Percentiles rank a stretch among this genome's conserved stretches.
Conservation (phyloP, 805 yeast species). For the Hanseniaspora lachancei region DNA sequence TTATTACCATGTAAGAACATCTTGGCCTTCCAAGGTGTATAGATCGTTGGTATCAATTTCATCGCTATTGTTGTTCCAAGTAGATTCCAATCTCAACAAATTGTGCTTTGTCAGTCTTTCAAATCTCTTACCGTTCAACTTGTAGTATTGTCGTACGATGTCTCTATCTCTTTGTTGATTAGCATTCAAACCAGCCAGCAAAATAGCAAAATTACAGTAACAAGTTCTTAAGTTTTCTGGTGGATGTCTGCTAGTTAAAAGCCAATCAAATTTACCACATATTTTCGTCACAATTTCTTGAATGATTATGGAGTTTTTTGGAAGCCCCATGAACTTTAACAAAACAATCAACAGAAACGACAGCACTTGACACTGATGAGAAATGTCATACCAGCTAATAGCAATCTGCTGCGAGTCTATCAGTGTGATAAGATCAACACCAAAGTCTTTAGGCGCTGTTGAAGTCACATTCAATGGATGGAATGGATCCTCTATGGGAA, state of each 20-base stretch:
- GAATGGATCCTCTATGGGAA: slow-evolving; percentile 24
- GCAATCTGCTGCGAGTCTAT: slow-evolving; percentile 23
- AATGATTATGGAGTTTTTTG: slow-evolving; percentile 24
- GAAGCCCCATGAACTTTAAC: slow-evolving; percentile 24
- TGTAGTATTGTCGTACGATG: slow-evolving; percentile 24
- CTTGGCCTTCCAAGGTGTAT: slow-evolving; percentile 25
- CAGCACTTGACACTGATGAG: slow-evolving; percentile 28
- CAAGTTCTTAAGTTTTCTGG: slow-evolving; percentile 28
- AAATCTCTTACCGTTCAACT: slow-evolving; percentile 23
- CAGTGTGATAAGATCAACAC: slow-evolving; percentile 25
- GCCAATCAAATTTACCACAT: slow-evolving; percentile 23
- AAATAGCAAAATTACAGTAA: slow-evolving; percentile 28
- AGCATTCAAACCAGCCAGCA: slow-evolving; percentile 27
- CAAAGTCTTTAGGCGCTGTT: slow-evolving; percentile 25
- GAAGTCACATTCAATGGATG: slow-evolving; percentile 20
- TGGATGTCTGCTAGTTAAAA: slow-evolving; percentile 26
- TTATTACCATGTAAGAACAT: slow-evolving; percentile 21
- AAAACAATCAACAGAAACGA: slow-evolving; percentile 26
- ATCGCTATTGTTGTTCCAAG: slow-evolving; percentile 23
- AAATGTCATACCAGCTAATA: slow-evolving; percentile 29
- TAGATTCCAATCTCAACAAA: slow-evolving; percentile 24
- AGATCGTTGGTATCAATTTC: slow-evolving; percentile 16
- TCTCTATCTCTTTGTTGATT: slow-evolving; percentile 26
- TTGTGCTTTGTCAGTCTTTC: slow-evolving; percentile 27
- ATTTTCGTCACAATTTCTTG: slow-evolving; percentile 27